These are phyloP conservation scores for Adenanthera pavonina DNA, from an alignment of 306 rosid genomes.

Conservation along the genomic window DNA sequence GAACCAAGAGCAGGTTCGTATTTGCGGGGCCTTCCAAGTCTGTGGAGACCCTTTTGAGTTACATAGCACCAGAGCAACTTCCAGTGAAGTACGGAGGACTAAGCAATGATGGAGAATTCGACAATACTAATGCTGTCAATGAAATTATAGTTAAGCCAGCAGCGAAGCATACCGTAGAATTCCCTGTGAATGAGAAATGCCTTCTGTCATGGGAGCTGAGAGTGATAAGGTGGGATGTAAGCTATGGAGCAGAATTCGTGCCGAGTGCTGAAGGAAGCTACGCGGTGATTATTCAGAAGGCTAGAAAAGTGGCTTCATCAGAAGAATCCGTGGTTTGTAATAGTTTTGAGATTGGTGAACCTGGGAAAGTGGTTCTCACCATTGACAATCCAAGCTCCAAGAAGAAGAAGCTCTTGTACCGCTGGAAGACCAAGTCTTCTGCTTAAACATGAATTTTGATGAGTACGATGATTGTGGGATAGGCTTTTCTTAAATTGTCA, in stretches of 20 bases:
- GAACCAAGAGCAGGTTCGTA: constrained; percentile 75
- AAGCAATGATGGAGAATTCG: constrained; percentile 68
- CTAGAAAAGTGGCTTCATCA: too few species aligned
- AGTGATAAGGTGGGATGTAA: too few species aligned
- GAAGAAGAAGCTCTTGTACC: too few species aligned
- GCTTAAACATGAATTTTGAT: constrained; percentile 2
- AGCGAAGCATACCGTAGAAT: constrained; percentile 62
- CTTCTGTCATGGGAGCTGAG: too few species aligned
- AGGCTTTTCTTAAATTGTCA: constrained; percentile 12
- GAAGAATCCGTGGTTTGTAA: too few species aligned
- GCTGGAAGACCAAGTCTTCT: constrained; percentile 29
- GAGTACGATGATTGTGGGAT: neutral
- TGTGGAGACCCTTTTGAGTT: constrained; percentile 40
- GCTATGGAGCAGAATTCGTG: too few species aligned
- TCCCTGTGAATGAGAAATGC: constrained; percentile 52
- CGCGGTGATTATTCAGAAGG: too few species aligned
- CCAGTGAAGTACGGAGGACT: constrained; percentile 82
- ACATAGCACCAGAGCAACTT: constrained; percentile 61
- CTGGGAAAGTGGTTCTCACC: too few species aligned
- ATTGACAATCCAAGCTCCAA: too few species aligned
- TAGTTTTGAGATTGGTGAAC: too few species aligned
- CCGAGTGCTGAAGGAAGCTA: too few species aligned
- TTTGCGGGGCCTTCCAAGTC: constrained; percentile 81
- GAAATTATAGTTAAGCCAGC: constrained; percentile 63
- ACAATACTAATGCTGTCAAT: constrained; percentile 53